Percentiles rank a stretch among this genome's conserved stretches.
phyloP scores from a whole-genome alignment of 768 basidiomycete species.

The Auriscalpium orientale region DNA sequence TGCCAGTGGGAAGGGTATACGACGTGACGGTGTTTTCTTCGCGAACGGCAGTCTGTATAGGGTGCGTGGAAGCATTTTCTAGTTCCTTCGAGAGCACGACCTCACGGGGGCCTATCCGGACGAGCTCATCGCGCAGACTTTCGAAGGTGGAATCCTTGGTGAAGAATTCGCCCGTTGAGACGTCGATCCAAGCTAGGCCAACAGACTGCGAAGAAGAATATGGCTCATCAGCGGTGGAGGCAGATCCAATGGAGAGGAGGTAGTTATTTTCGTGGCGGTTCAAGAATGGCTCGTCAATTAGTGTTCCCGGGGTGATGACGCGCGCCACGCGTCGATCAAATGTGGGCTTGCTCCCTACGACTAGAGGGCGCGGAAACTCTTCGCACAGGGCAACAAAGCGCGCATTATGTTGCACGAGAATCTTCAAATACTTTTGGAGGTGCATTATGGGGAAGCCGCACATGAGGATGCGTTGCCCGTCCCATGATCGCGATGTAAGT shows the following conservation, averaged over 20 bases:
- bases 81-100: conserved; percentile 55
- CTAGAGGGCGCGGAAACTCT: conserved; percentile 58
- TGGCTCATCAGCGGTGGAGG: background rate
- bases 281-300: conserved; percentile 87
- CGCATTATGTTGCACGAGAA: conserved; percentile 73
- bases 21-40: conserved; percentile 54
- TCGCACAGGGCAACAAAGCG: conserved; percentile 92
- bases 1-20: conserved; percentile 24
- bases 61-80: conserved; percentile 30
- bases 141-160: conserved; percentile 51
- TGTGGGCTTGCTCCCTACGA: conserved; percentile 42
- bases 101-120: conserved; percentile 75
- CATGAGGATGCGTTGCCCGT: conserved; percentile 64
- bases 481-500: conserved; percentile 70
- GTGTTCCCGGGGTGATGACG: conserved; percentile 88
- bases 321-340: conserved; percentile 81
- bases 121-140: conserved; percentile 70
- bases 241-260: conserved; percentile 56
- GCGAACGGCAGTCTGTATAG: conserved; percentile 38
- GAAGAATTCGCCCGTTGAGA: conserved; percentile 92
- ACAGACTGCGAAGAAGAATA: conserved; percentile 12
- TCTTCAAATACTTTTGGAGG: conserved; percentile 80
- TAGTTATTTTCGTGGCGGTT: conserved; percentile 87
- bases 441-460: conserved; percentile 87
- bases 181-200: conserved; percentile 92